These are phyloP conservation scores for Cornus florida DNA, from an alignment of 148 eudicot genomes.

Conservation along the genomic window DNA sequence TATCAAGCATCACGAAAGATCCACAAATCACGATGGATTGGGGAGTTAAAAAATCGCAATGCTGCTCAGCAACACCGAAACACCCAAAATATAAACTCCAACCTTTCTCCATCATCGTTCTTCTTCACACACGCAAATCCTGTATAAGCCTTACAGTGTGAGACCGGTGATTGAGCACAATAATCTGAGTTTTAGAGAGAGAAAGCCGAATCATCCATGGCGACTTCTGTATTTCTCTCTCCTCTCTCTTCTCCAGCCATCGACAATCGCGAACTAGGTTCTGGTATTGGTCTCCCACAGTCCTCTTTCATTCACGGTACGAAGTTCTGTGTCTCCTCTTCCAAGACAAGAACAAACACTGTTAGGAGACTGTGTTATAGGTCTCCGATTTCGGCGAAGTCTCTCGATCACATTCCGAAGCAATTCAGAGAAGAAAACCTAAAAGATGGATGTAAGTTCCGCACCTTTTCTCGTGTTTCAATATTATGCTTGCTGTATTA, in stretches of 20 bases:
- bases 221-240: conserved; percentile 49
- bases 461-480: not conserved
- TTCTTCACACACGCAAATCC: not conserved
- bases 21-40: too few species aligned
- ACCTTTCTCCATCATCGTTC: not conserved
- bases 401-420: conserved; percentile 67
- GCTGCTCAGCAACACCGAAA: not conserved
- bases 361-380: conserved; percentile 34
- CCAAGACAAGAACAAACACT: conserved; percentile 19
- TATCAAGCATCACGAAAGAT: too few species aligned
- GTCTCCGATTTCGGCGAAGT: conserved; percentile 43
- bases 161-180: not conserved
- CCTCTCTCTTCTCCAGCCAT: conserved; percentile 34
- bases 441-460: conserved; percentile 67
- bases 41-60: too few species aligned
- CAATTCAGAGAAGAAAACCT: conserved; percentile 71
- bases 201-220: conserved; percentile 32
- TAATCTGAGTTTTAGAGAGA: not conserved
- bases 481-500: not conserved
- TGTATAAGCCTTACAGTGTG: not conserved
- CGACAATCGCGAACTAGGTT: conserved; percentile 25
- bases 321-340: conserved; percentile 27
- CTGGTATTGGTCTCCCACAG: conserved; percentile 23
- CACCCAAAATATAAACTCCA: not conserved
- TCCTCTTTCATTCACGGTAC: conserved; percentile 40